phyloP scores from a whole-genome alignment of 2,329 filamentous ascomycete species.

The Beauveria caledonica region DNA sequence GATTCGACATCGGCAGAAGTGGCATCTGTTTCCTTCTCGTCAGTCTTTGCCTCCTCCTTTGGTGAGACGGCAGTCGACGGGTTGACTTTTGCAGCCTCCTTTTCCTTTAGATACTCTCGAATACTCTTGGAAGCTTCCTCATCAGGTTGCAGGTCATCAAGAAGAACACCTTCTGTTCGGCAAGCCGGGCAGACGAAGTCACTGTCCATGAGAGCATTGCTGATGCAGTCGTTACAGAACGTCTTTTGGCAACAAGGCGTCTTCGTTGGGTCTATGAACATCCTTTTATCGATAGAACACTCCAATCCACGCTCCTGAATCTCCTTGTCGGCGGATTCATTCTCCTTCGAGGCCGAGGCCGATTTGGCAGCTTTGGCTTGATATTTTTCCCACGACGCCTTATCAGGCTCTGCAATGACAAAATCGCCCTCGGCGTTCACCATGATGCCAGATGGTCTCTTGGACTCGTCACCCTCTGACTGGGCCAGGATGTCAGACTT shows the following conservation, averaged over 20 bases:
- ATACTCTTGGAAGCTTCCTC: conserved; percentile 72
- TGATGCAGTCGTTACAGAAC: conserved; percentile 99
- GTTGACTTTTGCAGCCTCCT: conserved; percentile 40
- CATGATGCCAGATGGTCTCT: conserved; percentile 86
- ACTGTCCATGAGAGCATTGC: conserved; percentile 95
- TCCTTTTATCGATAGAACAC: conserved; percentile 93
- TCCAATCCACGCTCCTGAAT: conserved; percentile 81
- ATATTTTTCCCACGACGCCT: conserved; percentile 93
- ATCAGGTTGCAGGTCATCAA: conserved; percentile 83
- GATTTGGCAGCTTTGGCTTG: conserved; percentile 81
- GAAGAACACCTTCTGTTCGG: conserved; percentile 80
- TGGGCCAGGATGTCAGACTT: conserved; percentile 71
- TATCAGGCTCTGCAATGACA: conserved; percentile 92
- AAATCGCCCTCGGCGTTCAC: conserved; percentile 96
- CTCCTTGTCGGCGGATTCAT: conserved; percentile 72
- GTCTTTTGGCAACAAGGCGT: conserved; percentile 97
- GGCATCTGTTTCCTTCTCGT: conserved; percentile 31
- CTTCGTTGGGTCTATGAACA: conserved; percentile 98
- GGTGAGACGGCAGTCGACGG: conserved; percentile 25
- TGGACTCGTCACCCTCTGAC: conserved; percentile 71
- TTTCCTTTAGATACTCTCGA: conserved; percentile 60
- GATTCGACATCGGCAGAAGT: conserved; percentile 17
- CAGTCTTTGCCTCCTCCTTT: conserved; percentile 25
- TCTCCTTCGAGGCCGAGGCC: conserved; percentile 73
- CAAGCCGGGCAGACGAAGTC: conserved; percentile 94